Conservation (phyloP, 2,329 filamentous ascomycete genomes). For the Aspergillus pseudonomiae region DNA sequence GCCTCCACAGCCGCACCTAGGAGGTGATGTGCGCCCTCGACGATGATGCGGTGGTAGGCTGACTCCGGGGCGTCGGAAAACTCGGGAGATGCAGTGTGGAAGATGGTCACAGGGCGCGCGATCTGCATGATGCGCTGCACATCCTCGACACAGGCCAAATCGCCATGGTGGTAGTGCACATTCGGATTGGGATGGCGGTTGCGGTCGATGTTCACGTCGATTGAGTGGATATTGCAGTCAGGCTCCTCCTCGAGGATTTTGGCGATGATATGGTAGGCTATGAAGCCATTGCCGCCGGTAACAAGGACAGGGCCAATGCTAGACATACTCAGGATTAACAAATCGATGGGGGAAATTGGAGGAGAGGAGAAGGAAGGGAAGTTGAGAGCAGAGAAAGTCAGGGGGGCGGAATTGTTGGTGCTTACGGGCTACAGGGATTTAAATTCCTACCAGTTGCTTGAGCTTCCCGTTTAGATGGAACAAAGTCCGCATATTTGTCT, state of each 20-base stretch:
- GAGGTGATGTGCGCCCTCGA: constrained; percentile 4
- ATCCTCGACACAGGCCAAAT: constrained; percentile 1
- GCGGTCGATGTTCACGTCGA: constrained; percentile 3
- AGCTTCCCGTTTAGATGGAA: too few relatives aligned
- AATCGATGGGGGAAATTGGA: not conserved
- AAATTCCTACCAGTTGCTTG: too few relatives aligned
- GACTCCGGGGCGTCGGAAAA: constrained; percentile 7
- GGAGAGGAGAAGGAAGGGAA: not conserved
- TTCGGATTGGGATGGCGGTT: not conserved
- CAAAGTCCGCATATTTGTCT: too few relatives aligned
- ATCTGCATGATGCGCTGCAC: constrained; percentile 8
- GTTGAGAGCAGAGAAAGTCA: not conserved
- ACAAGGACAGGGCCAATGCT: constrained; percentile 9
- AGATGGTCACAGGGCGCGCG: constrained; percentile 5
- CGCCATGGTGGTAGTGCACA: constrained; percentile 11
- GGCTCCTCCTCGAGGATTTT: constrained; percentile 8
- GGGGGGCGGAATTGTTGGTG: not conserved
- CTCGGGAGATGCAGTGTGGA: constrained; percentile 14
- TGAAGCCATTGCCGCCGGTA: constrained; percentile 14
- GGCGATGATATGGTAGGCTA: constrained; percentile 14
- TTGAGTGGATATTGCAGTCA: constrained; percentile 3
- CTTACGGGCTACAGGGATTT: too few relatives aligned
- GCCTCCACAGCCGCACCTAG: not conserved
- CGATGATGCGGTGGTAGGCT: constrained; percentile 4
- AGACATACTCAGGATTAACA: not conserved